These are phyloP conservation scores for Emergomyces orientalis DNA, from an alignment of 2,329 filamentous ascomycete species.

Conservation along the genomic window DNA sequence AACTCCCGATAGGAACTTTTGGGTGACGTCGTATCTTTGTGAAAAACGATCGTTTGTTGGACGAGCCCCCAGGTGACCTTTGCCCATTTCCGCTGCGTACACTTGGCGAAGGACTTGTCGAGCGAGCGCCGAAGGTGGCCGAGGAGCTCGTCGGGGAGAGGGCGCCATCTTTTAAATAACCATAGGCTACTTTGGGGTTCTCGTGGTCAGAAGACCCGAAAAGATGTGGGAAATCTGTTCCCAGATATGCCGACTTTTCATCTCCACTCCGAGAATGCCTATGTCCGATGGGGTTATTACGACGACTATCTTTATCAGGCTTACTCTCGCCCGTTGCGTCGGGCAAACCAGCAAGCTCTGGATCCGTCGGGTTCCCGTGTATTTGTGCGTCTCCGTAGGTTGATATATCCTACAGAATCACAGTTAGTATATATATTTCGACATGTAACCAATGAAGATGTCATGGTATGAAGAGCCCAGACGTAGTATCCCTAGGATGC, in stretches of 20 bases:
- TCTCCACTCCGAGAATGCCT: slow-evolving; percentile 50
- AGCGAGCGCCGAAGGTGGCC: slow-evolving; percentile 48
- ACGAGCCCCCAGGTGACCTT: slow-evolving; percentile 31
- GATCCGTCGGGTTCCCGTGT: slow-evolving; percentile 57
- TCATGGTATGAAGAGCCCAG: neutral
- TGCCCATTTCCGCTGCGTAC: slow-evolving; percentile 51
- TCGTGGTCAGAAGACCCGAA: slow-evolving; percentile 24
- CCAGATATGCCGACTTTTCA: slow-evolving; percentile 34
- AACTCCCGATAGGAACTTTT: slow-evolving; percentile 34
- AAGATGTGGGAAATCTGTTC: neutral
- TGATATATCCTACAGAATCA: slow-evolving; percentile 54
- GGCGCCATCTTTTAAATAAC: slow-evolving; percentile 41
- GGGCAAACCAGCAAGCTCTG: slow-evolving; percentile 53
- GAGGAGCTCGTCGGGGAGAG: slow-evolving; percentile 27
- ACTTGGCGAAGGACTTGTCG: slow-evolving; percentile 75
- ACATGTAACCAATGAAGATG: neutral
- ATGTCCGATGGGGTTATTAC: slow-evolving; percentile 37
- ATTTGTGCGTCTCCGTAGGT: slow-evolving; percentile 71
- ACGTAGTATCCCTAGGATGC: too few relatives aligned
- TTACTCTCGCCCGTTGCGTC: slow-evolving; percentile 17
- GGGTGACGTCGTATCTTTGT: slow-evolving; percentile 45
- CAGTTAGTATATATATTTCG: neutral
- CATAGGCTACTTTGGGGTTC: slow-evolving; percentile 20
- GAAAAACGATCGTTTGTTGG: slow-evolving; percentile 42
- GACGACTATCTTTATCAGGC: slow-evolving; percentile 42